Conservation (phyloP, 108 stramenopile genomes). For the Chaetoceros muelleri region DNA sequence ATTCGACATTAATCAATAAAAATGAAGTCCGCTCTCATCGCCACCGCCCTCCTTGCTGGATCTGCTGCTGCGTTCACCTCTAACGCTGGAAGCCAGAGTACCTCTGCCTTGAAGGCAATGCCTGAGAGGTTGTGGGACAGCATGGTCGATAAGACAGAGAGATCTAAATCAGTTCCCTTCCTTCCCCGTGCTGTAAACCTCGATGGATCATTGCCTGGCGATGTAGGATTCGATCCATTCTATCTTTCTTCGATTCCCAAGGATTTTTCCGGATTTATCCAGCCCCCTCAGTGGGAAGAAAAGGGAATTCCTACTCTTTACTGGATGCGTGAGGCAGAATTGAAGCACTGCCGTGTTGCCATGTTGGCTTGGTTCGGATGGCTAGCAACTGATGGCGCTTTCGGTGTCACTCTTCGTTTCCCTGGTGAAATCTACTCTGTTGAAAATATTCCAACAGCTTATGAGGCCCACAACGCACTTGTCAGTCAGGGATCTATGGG, state of each 20-base stretch:
- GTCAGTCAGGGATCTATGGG: slow-evolving; percentile 72
- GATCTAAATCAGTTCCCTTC: slow-evolving; percentile 65
- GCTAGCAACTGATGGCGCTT: slow-evolving; percentile 75
- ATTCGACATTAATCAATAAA: too few species aligned
- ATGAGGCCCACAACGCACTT: slow-evolving; percentile 69
- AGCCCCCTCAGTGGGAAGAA: slow-evolving; percentile 84
- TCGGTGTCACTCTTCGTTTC: slow-evolving; percentile 72
- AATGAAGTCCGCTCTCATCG: slow-evolving; percentile 68
- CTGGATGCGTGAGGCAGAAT: slow-evolving; percentile 87
- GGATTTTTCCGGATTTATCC: slow-evolving; percentile 88
- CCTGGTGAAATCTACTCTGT: slow-evolving; percentile 64
- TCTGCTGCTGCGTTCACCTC: slow-evolving; percentile 78
- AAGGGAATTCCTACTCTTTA: slow-evolving; percentile 72
- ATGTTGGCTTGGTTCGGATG: slow-evolving; percentile 87
- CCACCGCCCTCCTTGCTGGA: slow-evolving; percentile 46
- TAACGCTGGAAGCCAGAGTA: slow-evolving; percentile 21
- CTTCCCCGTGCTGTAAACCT: slow-evolving; percentile 79
- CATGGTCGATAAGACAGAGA: slow-evolving; percentile 79
- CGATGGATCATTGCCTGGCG: slow-evolving; percentile 81
- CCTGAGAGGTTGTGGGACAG: slow-evolving; percentile 80
- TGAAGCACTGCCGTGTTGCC: slow-evolving; percentile 82
- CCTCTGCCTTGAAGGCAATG: slow-evolving; percentile 52
- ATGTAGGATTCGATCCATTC: slow-evolving; percentile 92
- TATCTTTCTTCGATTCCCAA: slow-evolving; percentile 83
- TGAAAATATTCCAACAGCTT: slow-evolving; percentile 62